These are phyloP conservation scores for Neonectria punicea DNA, from an alignment of 2,329 filamentous ascomycete genomes.

Conservation along the genomic window DNA sequence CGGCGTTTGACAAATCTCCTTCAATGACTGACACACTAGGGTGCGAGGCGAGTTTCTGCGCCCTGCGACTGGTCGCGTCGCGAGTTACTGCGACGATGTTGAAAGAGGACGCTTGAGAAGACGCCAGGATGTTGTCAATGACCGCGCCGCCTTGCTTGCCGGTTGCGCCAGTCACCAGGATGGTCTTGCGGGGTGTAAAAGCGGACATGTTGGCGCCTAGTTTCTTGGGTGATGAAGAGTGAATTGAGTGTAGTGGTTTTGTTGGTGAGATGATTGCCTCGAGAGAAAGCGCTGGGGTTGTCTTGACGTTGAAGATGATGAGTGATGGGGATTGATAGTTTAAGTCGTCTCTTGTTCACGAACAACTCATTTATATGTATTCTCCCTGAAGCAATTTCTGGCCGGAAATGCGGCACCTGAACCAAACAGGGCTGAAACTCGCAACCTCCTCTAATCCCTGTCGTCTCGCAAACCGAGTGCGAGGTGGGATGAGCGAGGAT, in stretches of 20 bases:
- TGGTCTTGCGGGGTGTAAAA: neutral
- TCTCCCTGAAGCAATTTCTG: neutral
- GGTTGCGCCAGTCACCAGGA: constrained; percentile 25
- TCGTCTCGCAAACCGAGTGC: neutral
- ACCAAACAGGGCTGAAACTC: neutral
- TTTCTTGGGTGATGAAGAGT: neutral
- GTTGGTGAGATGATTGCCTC: too few relatives aligned
- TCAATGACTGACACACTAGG: constrained; percentile 16
- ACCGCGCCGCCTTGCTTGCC: constrained; percentile 28
- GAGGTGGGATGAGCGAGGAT: neutral
- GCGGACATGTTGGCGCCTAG: neutral
- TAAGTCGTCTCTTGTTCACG: neutral
- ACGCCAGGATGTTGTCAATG: constrained; percentile 18
- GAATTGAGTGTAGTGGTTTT: neutral
- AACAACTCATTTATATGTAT: neutral
- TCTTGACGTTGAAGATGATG: neutral
- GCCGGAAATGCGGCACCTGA: neutral
- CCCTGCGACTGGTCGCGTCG: constrained; percentile 9
- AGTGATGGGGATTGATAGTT: neutral
- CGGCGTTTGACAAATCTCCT: constrained; percentile 18
- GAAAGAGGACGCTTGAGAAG: constrained; percentile 4
- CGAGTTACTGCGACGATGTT: constrained; percentile 24
- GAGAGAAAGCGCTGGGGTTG: neutral
- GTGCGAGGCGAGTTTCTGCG: constrained; percentile 16
- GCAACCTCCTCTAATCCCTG: neutral